Percentiles rank a stretch among this genome's conserved stretches.
These are phyloP conservation scores for Teunomyces cretensis DNA, from an alignment of 805 yeast genomes.

Conservation along the genomic window DNA sequence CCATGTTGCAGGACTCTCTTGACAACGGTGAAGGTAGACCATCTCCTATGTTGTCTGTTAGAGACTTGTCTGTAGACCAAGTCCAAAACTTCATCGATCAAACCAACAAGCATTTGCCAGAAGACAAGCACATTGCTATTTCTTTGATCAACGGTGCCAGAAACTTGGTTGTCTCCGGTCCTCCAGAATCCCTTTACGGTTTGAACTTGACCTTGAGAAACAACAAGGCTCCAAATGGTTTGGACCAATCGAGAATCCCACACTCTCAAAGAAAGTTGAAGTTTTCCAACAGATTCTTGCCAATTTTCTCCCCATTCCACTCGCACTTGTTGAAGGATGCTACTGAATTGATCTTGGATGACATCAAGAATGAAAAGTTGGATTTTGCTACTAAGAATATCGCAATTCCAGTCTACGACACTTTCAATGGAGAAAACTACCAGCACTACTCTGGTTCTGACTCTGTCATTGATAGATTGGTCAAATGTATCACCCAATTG, in stretches of 20 bases:
- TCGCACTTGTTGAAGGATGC: conserved; percentile 80
- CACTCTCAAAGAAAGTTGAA: conserved; percentile 90
- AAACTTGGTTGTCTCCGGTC: conserved; percentile 94
- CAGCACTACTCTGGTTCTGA: conserved; percentile 45
- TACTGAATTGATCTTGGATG: conserved; percentile 61
- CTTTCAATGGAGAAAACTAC: conserved; percentile 80
- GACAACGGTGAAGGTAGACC: conserved; percentile 96
- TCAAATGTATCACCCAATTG: conserved; percentile 79
- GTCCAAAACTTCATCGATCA: conserved; percentile 76
- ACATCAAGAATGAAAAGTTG: conserved; percentile 53
- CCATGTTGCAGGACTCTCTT: conserved; percentile 86
- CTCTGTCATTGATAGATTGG: conserved; percentile 65
- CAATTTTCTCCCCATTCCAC: conserved; percentile 96
- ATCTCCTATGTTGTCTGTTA: conserved; percentile 93
- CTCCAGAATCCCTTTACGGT: conserved; percentile 97
- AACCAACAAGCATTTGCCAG: conserved; percentile 92
- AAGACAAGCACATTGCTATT: conserved; percentile 84
- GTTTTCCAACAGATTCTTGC: conserved; percentile 90
- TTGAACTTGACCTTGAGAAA: conserved; percentile 87
- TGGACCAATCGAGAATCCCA: conserved; percentile 95
- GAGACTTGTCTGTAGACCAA: conserved; percentile 80
- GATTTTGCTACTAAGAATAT: conserved; percentile 56
- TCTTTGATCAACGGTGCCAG: conserved; percentile 95
- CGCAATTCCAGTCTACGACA: conserved; percentile 87
- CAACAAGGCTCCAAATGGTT: conserved; percentile 91